Base-by-base conservation (phyloP, 2,329 filamentous ascomycete species). In the Aspergillus aculeatinus region DNA sequence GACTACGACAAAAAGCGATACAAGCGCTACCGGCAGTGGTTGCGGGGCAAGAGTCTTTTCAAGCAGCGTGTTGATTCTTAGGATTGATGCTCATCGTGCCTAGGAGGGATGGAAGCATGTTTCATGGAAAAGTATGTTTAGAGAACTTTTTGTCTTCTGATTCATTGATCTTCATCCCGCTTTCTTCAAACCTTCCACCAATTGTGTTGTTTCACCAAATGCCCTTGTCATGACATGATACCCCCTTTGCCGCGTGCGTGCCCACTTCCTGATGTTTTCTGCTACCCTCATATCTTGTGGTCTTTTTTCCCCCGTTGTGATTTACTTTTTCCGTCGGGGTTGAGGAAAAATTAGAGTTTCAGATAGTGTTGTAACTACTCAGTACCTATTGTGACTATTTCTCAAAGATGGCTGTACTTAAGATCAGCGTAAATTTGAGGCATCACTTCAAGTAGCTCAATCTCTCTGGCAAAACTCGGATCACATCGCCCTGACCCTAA, bases 1-100 rank as follows among this genome's bases (percentile, higher is more conserved):
- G 95, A 98, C 74, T 83, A 87, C 50, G 83, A 85, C 47, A 98
- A 96, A 84, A 97, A 98, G 83, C 83, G 95, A 67, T 99, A 99
- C 76, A 98, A 96, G 78, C 91, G 93, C 10, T 99, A 99, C 77
- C 82, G 89, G 70, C 96, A 97, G 77, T 99, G 95, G 94, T 81
- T 99, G 71, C 85, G 88, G 63, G 94, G 94, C 19, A 98, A 97
- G 80, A 96, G 92, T 69, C 84, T 98, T 70, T 98, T 98, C 76
- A 98, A 98, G 78, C 93, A 97, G 81, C 86, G 88, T 50, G 81
- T 83, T 65, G 81, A 83, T 70, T 48, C 70, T 14, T 78, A 64
- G 71, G 3, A 55, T 49, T 33, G 42, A 33, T n/a, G 19, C 21
- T 47, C 10, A 16, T 16, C 12, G 16, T 29, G 7, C 27, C 48